Evolutionary conservation across 2,329 filamentous ascomycete species (phyloP).

Genomic region (Apiospora marii): DNA sequence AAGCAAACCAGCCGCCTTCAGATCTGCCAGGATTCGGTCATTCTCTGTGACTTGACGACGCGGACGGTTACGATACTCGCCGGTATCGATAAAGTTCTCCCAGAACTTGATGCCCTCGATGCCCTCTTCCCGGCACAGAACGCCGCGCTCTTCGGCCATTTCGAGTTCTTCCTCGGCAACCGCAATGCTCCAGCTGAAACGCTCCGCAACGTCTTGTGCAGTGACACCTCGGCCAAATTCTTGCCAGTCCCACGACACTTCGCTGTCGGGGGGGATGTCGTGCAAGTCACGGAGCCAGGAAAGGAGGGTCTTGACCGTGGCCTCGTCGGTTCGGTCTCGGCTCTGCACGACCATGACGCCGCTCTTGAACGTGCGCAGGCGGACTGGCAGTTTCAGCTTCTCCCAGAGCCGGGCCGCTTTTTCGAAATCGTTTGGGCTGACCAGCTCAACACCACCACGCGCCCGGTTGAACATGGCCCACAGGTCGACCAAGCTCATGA

Average conservation of each 20-base stretch:
- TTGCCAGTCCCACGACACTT: constrained; percentile 78
- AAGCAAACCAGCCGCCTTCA: constrained; percentile 45
- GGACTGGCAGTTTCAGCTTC: constrained; percentile 82
- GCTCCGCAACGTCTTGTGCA: constrained; percentile 85
- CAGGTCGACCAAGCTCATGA: constrained; percentile 87
- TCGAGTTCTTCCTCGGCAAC: constrained; percentile 95
- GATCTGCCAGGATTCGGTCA: constrained; percentile 52
- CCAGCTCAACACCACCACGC: constrained; percentile 90
- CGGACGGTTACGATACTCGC: constrained; percentile 45
- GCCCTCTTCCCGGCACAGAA: constrained; percentile 88
- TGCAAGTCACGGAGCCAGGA: constrained; percentile 81
- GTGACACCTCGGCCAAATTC: constrained; percentile 86
- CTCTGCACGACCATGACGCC: constrained; percentile 95
- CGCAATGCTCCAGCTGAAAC: constrained; percentile 96
- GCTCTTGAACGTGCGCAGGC: constrained; percentile 87
- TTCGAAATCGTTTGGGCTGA: constrained; percentile 90
- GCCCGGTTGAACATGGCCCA: constrained; percentile 96
- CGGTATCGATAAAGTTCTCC: constrained; percentile 75
- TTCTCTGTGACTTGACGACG: constrained; percentile 45
- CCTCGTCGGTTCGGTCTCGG: constrained; percentile 87
- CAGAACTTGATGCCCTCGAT: constrained; percentile 93
- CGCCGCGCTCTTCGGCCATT: constrained; percentile 93
- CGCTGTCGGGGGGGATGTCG: constrained; percentile 67
- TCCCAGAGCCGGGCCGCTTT: constrained; percentile 91
- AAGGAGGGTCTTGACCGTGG: constrained; percentile 79